Base-by-base conservation (phyloP, 2,329 filamentous ascomycete species). In the Fusarium keratoplasticum region DNA sequence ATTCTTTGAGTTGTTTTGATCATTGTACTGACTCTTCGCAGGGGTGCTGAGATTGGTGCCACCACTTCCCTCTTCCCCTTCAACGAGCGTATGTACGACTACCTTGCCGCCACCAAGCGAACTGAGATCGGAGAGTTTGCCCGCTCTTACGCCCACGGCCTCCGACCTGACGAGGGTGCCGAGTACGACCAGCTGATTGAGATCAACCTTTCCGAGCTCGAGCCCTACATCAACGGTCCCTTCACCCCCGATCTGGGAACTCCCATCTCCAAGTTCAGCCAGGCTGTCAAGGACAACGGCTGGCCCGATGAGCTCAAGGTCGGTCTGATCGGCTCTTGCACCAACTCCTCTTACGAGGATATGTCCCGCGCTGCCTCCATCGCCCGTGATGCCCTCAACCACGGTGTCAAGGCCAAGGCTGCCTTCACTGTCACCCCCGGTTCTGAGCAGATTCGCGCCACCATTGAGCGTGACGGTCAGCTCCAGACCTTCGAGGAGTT, bases 1-100 rank as follows among this genome's bases (percentile, higher is more conserved):
- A 55, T 52, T 82, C 33, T 29, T 25, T 5, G 6, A 20, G 9
- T 16, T 11, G 16, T 27, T 31, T 38, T 20, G 57, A n/a, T 27
- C 18, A 11, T 60, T 31, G 25, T 36, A 57, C 74, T 70, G 70
- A 76, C 76, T 57, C 74, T 11, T 16, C 18, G 2, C 14, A 25
- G 71, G 64, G 73, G 87, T 81, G 91, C 92, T 77, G 91, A 94
- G 80, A 93, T 94, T 75, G 93, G 93, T 80, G 93, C 95, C 68
- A 98, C 96, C 22, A 98, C 96, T 64, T 97, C 95, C 18, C 82
- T 98, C 52, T 99, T 99, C 93, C 95, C 95, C 78, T 99, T 97
- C 92, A 98, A 97, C 87, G 94, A 98, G 84, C 91, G 94, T 82
- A 98, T 98, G 95, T 94, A 98, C 89, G 94, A 98, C 83, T 99